Evolutionary conservation across 768 basidiomycete species (phyloP).

Genomic region (Auricularia auricula-judae): DNA sequence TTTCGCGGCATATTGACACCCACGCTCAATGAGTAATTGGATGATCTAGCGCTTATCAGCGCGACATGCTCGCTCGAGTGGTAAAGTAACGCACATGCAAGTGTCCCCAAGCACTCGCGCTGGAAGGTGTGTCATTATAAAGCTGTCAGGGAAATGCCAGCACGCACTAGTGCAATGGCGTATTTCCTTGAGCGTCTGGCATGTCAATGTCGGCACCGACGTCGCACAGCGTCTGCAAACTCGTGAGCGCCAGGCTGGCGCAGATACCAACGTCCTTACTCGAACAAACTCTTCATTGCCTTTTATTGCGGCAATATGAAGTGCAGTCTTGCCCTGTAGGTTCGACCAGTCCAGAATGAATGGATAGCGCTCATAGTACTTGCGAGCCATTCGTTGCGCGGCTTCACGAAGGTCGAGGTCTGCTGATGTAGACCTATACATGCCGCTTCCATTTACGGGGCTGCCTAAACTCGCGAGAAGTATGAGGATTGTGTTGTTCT

Average conservation of each 20-base stretch:
- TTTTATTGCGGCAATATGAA: conserved; percentile 79
- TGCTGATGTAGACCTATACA: conserved; percentile 35
- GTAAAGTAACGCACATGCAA: conserved; percentile 44
- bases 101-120: conserved; percentile 84
- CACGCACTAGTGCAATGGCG: conserved; percentile 83
- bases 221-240: conserved; percentile 74
- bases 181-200: conserved; percentile 85
- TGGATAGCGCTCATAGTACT: conserved; percentile 80
- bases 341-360: conserved; percentile 91
- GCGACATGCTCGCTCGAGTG: background rate
- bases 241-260: conserved; percentile 2
- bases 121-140: conserved; percentile 16
- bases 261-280: conserved; percentile 31
- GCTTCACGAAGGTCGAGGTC: conserved; percentile 59
- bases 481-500: conserved; percentile 89
- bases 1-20: conserved; percentile 70
- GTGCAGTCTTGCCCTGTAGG: conserved; percentile 75
- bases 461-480: conserved; percentile 74
- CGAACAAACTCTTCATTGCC: conserved; percentile 85
- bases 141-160: conserved; percentile 2
- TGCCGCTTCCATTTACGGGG: conserved; percentile 13
- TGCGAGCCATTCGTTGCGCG: conserved; percentile 72
- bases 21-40: conserved; percentile 77
- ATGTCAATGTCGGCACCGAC: conserved; percentile 83
- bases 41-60: conserved; percentile 43